These are phyloP conservation scores for Citrus cavaleriei DNA, from an alignment of 345 rosid species.

Conservation along the genomic window DNA sequence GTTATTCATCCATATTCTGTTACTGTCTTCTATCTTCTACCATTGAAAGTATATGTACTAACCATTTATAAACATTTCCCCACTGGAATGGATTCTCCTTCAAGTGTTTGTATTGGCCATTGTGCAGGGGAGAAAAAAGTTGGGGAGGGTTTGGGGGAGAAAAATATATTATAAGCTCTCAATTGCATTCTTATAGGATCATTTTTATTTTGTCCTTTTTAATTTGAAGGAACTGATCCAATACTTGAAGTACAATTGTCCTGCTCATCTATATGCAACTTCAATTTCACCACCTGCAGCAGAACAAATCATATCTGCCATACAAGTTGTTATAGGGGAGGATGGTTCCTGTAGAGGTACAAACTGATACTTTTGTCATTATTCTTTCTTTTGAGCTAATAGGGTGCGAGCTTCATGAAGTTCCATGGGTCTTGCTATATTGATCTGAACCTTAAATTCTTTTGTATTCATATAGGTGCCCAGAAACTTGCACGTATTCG, in stretches of 20 bases:
- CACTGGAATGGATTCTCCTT: neutral
- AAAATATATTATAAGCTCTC: neutral
- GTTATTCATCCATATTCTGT: neutral
- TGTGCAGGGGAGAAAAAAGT: neutral
- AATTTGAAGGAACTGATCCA: constrained; percentile 66
- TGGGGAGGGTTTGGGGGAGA: neutral
- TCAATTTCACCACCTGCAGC: constrained; percentile 93
- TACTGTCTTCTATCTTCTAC: neutral
- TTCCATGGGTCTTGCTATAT: neutral
- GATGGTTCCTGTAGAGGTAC: constrained; percentile 91
- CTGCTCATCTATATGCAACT: constrained; percentile 96
- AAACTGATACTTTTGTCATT: neutral
- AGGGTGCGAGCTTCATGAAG: neutral
- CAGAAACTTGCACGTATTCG: constrained; percentile 86
- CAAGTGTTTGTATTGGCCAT: neutral
- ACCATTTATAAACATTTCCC: neutral
- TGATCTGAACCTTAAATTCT: neutral
- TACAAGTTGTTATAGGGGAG: constrained; percentile 85
- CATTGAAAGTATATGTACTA: neutral
- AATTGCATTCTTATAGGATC: neutral
- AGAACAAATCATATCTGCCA: constrained; percentile 79
- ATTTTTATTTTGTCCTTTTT: neutral
- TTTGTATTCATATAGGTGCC: constrained; percentile 51
- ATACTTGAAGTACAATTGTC: constrained; percentile 67
- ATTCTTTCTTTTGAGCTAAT: neutral